Percentiles rank a stretch among this genome's conserved stretches.
phyloP scores from a whole-genome alignment of 495 filamentous ascomycete genomes.

The Talaromyces borbonicus region DNA sequence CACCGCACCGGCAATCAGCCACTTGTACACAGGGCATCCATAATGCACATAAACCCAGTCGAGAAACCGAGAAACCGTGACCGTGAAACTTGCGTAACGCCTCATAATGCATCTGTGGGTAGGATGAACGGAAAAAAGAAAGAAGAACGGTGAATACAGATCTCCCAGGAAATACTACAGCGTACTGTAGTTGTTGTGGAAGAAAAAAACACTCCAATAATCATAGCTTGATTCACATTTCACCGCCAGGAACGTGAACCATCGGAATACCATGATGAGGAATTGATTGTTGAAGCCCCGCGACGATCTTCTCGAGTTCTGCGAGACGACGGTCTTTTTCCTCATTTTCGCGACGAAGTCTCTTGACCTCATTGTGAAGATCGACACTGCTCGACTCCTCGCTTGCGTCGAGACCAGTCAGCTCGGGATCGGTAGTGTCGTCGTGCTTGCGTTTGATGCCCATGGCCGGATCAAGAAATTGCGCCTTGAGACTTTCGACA shows the following conservation, averaged over 20 bases:
- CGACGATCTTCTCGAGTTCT: conserved; percentile 36
- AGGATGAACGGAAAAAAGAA: background rate
- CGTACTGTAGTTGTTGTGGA: too few relatives aligned
- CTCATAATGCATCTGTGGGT: background rate
- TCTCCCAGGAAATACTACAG: background rate
- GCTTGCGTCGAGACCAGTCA: conserved; percentile 13
- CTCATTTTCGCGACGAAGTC: conserved; percentile 45
- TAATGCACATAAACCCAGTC: conserved; percentile 1
- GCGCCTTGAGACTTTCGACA: conserved; percentile 21
- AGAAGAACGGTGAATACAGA: background rate
- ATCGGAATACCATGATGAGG: conserved; percentile 17
- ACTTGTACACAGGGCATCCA: conserved; percentile 5
- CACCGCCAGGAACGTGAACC: background rate
- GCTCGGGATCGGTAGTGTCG: conserved; percentile 18
- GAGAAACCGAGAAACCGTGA: background rate
- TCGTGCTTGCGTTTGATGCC: conserved; percentile 37
- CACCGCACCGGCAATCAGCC: background rate
- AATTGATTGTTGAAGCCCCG: conserved; percentile 32
- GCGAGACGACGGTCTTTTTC: conserved; percentile 39
- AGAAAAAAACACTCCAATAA: background rate
- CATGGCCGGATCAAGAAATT: conserved; percentile 15
- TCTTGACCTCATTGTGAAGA: conserved; percentile 47
- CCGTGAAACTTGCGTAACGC: conserved; percentile 4
- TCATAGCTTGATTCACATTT: background rate
- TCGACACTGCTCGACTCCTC: conserved; percentile 36